Conservation (phyloP, 257 asterid species). For the Handroanthus guayacan region DNA sequence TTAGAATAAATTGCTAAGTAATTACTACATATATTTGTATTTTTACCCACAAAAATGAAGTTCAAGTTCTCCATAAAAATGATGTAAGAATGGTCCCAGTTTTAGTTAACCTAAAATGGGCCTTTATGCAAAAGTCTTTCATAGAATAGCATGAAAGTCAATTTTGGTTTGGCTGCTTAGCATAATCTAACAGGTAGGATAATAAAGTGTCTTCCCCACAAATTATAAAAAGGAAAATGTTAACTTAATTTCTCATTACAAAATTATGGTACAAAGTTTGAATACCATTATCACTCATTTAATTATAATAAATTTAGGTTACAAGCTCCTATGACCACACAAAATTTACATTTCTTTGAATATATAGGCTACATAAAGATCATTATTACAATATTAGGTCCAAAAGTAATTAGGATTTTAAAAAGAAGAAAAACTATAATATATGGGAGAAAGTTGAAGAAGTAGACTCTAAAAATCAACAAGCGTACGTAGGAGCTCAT, state of each 20-base stretch:
- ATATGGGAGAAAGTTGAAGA: background rate
- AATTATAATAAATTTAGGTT: background rate
- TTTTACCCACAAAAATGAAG: background rate
- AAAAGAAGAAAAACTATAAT: background rate
- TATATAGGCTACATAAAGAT: background rate
- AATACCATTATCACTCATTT: background rate
- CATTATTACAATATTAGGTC: constrained; percentile 12
- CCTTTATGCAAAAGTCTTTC: constrained; percentile 34
- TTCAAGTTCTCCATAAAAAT: constrained; percentile 13
- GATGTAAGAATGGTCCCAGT: constrained; percentile 34
- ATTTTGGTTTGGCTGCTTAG: constrained; percentile 29
- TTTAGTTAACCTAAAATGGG: constrained; percentile 41
- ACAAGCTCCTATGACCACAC: background rate
- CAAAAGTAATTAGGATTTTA: background rate
- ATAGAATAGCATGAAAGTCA: constrained; percentile 41
- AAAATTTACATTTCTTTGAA: background rate
- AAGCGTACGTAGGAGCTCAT: no score
- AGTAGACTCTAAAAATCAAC: background rate
- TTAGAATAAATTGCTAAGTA: no score
- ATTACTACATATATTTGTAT: background rate
- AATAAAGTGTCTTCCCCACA: constrained; percentile 6
- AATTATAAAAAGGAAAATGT: background rate
- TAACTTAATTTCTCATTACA: background rate
- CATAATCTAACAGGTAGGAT: constrained; percentile 20
- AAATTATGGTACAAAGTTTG: background rate